Percentiles rank a stretch among this genome's conserved stretches.
These are phyloP conservation scores for Solanum dulcamara DNA, from an alignment of 257 asterid species.

Conservation along the genomic window DNA sequence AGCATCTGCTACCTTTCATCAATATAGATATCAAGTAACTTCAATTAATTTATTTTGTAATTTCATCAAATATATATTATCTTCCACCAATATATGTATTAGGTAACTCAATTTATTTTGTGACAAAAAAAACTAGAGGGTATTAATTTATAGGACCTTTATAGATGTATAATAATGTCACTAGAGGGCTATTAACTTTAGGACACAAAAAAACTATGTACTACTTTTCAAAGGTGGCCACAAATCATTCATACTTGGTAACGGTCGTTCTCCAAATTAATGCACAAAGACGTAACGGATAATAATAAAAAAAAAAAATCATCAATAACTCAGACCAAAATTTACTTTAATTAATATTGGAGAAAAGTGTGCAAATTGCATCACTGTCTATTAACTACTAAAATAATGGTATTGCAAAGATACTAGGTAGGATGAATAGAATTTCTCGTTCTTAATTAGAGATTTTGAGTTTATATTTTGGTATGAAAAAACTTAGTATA, in stretches of 20 bases:
- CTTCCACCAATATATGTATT: too few species aligned
- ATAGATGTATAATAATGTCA: neutral
- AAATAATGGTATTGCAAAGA: too few species aligned
- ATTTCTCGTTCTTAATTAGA: neutral
- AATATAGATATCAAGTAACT: neutral
- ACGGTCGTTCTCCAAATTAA: neutral
- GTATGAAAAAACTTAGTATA: neutral
- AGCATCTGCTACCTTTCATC: neutral
- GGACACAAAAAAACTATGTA: neutral
- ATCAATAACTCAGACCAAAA: neutral
- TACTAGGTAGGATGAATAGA: neutral
- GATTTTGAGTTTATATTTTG: neutral
- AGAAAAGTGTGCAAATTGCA: neutral
- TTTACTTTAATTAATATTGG: neutral
- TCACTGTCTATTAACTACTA: neutral
- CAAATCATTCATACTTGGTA: neutral
- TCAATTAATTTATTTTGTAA: too few species aligned
- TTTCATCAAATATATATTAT: too few species aligned
- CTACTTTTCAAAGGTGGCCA: neutral
- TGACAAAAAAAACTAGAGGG: too few species aligned
- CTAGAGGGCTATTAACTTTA: neutral
- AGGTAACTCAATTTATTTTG: too few species aligned
- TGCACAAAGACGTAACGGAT: neutral
- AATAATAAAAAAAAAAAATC: neutral
- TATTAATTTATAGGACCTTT: neutral